These are phyloP conservation scores for Tuctoria greenei DNA, from an alignment of 176 grass and related monocot species.

Conservation along the genomic window DNA sequence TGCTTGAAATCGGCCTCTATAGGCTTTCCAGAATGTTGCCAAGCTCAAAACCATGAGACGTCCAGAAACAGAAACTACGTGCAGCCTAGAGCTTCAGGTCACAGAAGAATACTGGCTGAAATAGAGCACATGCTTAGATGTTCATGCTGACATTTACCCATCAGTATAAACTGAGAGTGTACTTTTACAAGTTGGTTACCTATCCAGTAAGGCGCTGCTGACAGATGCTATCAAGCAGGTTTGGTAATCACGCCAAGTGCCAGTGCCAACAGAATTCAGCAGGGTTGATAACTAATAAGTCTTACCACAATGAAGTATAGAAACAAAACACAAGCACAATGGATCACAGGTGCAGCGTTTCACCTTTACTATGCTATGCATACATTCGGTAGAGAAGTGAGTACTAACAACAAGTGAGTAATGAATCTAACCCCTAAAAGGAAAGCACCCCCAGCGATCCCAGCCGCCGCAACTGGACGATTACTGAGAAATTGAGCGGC, in stretches of 20 bases:
- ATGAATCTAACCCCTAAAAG: slow-evolving; percentile 29
- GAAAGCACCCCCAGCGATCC: not conserved
- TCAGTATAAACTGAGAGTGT: not conserved
- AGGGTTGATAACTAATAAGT: not conserved
- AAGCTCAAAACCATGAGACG: too few relatives aligned
- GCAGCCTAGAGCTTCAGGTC: not conserved
- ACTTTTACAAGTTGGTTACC: not conserved
- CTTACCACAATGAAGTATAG: not conserved
- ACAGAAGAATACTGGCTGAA: not conserved
- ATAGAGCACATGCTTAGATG: not conserved
- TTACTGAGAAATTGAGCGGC: not conserved
- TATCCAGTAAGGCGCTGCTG: not conserved
- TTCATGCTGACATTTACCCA: not conserved
- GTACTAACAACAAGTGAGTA: not conserved
- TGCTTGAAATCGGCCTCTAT: not conserved
- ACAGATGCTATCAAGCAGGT: not conserved
- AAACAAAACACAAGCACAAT: not conserved
- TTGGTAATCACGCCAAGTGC: slow-evolving; percentile 4
- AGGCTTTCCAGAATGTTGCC: too few relatives aligned
- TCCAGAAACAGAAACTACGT: too few relatives aligned
- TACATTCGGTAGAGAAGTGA: not conserved
- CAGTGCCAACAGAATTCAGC: not conserved
- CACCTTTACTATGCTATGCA: not conserved
- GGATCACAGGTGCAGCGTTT: not conserved
- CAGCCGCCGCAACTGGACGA: not conserved